Conservation (phyloP, 768 basidiomycete genomes). For the Hebeloma cylindrosporum region DNA sequence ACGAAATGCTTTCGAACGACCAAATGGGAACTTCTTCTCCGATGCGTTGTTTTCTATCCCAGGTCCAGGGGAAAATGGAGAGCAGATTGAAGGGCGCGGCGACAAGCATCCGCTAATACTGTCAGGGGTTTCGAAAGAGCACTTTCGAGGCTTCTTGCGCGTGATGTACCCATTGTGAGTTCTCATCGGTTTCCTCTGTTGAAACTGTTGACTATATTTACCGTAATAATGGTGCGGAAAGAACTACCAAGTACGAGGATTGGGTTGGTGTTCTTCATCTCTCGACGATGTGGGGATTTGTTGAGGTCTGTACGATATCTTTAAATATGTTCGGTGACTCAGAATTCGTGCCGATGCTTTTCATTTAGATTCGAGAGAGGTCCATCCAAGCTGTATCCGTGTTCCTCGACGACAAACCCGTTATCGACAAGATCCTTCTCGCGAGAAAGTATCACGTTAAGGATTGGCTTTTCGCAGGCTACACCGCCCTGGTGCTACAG, state of each 20-base stretch:
- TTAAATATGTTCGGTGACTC: not conserved
- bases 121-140: not conserved
- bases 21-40: not conserved
- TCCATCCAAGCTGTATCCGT: not conserved
- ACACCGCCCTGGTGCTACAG: not conserved
- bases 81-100: not conserved
- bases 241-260: not conserved
- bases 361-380: constrained; percentile 2
- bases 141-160: not conserved
- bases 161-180: not conserved
- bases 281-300: not conserved
- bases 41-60: constrained; percentile 1
- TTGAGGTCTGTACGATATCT: not conserved
- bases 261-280: not conserved
- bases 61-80: not conserved
- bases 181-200: not conserved
- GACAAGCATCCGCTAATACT: not conserved
- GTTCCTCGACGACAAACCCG: not conserved
- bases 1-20: constrained; percentile 9
- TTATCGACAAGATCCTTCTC: constrained; percentile 1
- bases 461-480: constrained; percentile 9
- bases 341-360: not conserved
- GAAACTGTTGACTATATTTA: no score
- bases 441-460: constrained; percentile 7
- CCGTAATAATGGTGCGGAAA: not conserved